Evolutionary conservation across 495 filamentous ascomycete genomes (phyloP), one percentile per base, ranked within the genome.

Genomic region (Astrothelium macrocarpum): DNA sequence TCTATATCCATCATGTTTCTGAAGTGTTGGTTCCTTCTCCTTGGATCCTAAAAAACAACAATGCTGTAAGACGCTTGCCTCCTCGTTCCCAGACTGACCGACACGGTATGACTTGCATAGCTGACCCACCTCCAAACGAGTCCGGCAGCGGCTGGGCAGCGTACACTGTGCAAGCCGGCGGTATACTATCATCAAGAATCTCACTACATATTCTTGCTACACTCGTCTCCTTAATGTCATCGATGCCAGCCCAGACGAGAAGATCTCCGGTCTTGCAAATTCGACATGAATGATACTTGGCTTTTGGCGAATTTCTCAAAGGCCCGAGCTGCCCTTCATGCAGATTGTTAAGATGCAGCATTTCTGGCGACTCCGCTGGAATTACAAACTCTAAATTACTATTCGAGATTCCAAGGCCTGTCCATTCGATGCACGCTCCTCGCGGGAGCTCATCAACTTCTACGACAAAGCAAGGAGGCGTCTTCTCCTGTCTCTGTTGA

Each of bases 391-490:
- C 49, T 25, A 56, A 25, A 29, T 56, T 20, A 56, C 59, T 2
- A 16, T 49, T 36, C 12, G 59, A 18, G 26, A 71, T 36, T 0
- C 70, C 70, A n/a, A 64, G 32, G 42, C 66, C 62, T 2, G 29
- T 61, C 90, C 90, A 93, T 74, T 95, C 90, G 42, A 95, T 82
- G 61, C 78, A 78, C 65, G 82, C 85, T 16, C 75, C 79, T 32
- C 87, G 80, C 1, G 90, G 90, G 39, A 95, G 74, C 64, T 83
- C 81, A 45, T 84, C 80, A 14, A 93, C 88, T 62, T 93, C 82
- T 2, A 85, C 86, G 0, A 85, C 83, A 68, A 92, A 85, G 64
- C 91, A 80, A 1, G 86, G 86, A 1, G 91, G 86, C 16, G 78
- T 74, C 32, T 77, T 60, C 23, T 26, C n/a, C 42, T 58, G 29